phyloP scores from a whole-genome alignment of 768 basidiomycete genomes.

The Tubosaeta sp. region DNA sequence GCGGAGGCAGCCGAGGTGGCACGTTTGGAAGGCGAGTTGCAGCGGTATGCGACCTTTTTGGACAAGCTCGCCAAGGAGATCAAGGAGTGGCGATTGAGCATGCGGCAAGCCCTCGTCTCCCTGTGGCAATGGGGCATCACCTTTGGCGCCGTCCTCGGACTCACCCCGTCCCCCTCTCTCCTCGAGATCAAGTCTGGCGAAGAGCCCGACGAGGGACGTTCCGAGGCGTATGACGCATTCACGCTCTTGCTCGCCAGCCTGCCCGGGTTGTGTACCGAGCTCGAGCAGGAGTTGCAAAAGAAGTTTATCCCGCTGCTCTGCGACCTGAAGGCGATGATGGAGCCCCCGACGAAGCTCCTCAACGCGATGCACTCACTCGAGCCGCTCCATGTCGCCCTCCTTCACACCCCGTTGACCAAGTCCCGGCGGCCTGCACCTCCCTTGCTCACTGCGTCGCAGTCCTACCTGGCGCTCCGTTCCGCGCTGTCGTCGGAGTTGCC shows the following conservation, averaged over 20 bases:
- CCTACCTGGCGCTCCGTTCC: constrained; percentile 71
- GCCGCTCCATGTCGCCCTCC: constrained; percentile 65
- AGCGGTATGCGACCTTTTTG: constrained; percentile 52
- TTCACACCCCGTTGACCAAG: constrained; percentile 66
- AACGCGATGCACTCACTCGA: constrained; percentile 70
- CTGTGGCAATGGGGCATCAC: constrained; percentile 59
- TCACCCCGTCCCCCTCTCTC: constrained; percentile 38
- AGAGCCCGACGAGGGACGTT: constrained; percentile 27
- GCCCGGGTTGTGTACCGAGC: constrained; percentile 45
- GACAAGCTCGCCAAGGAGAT: constrained; percentile 57
- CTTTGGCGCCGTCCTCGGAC: constrained; percentile 66
- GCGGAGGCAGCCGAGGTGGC: constrained; percentile 51
- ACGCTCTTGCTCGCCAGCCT: constrained; percentile 54
- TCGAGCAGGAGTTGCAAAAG: constrained; percentile 52
- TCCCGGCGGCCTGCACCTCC: constrained; percentile 55
- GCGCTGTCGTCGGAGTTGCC: constrained; percentile 74
- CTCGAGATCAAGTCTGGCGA: constrained; percentile 9
- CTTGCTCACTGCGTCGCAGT: constrained; percentile 64
- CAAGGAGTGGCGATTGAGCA: constrained; percentile 58
- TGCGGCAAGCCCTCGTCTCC: constrained; percentile 44
- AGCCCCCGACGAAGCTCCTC: constrained; percentile 60
- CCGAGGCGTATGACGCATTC: constrained; percentile 73
- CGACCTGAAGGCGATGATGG: constrained; percentile 53
- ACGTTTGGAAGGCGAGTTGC: constrained; percentile 51
- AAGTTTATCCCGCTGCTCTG: constrained; percentile 55